Conservation (phyloP, 345 rosid genomes). For the Laguncularia racemosa region DNA sequence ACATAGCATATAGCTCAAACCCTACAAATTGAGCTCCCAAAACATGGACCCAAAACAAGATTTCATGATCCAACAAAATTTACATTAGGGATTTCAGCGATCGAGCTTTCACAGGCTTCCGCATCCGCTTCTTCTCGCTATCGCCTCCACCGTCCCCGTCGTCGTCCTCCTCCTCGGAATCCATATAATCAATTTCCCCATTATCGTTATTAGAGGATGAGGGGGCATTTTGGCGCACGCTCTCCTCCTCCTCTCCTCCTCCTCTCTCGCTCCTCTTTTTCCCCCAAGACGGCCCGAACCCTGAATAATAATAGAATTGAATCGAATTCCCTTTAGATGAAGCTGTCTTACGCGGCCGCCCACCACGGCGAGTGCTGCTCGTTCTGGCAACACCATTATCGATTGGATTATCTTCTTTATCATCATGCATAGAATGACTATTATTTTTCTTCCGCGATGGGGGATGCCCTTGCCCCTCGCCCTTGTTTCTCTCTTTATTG, state of each 20-base stretch:
- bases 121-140: constrained; percentile 45
- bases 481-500: background rate
- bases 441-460: background rate
- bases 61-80: constrained; percentile 8
- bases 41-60: constrained; percentile 13
- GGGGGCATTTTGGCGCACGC: background rate
- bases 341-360: constrained; percentile 33
- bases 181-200: constrained; percentile 13
- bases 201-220: background rate
- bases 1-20: no score
- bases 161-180: constrained; percentile 20
- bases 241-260: constrained; percentile 23
- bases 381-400: no score
- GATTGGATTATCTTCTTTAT: background rate
- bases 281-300: constrained; percentile 90
- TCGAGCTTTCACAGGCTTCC: constrained; percentile 83
- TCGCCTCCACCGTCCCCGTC: constrained; percentile 16
- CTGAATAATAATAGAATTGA: constrained; percentile 90
- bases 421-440: background rate
- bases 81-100: constrained; percentile 92
- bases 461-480: constrained; percentile 2
- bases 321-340: constrained; percentile 29
- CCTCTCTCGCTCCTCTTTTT: constrained; percentile 39
- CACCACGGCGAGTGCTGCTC: constrained; percentile 17
- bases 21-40: no score